Evolutionary conservation across 2,329 filamentous ascomycete species (phyloP).

Genomic region (Claviceps pazoutovae): DNA sequence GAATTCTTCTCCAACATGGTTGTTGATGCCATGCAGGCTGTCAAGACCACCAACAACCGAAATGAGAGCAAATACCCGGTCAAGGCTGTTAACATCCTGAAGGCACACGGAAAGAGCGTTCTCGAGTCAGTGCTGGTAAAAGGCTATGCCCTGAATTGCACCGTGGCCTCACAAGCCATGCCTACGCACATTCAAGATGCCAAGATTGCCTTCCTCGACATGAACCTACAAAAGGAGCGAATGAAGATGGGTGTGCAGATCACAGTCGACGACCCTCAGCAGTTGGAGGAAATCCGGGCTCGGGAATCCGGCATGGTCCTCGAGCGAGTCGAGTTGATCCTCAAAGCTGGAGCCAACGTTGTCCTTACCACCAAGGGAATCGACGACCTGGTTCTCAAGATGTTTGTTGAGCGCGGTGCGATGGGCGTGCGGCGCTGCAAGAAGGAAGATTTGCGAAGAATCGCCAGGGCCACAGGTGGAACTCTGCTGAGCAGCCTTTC

Average conservation of each 20-base stretch:
- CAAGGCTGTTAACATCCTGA: constrained; percentile 97
- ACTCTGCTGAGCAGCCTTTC: constrained; percentile 87
- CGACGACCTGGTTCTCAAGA: constrained; percentile 87
- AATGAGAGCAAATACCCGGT: constrained; percentile 93
- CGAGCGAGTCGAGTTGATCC: constrained; percentile 90
- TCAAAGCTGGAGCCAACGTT: constrained; percentile 94
- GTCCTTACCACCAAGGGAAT: constrained; percentile 97
- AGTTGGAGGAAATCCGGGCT: constrained; percentile 92
- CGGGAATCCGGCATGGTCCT: constrained; percentile 86
- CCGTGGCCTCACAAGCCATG: constrained; percentile 96
- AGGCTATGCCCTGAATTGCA: constrained; percentile 97
- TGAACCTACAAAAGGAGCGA: constrained; percentile 96
- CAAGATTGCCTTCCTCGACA: constrained; percentile 92
- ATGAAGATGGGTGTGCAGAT: constrained; percentile 99
- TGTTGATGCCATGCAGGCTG: constrained; percentile 88
- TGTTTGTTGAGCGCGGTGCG: constrained; percentile 84
- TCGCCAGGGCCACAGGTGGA: constrained; percentile 90
- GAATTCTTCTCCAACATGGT: constrained; percentile 97
- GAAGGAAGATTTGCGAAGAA: constrained; percentile 93
- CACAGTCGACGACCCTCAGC: constrained; percentile 91
- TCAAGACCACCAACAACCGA: constrained; percentile 84
- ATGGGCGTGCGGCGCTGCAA: constrained; percentile 96
- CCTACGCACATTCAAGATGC: constrained; percentile 81
- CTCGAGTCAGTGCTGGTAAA: constrained; percentile 83
- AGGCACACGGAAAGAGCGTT: constrained; percentile 89